Conservation (phyloP, 495 filamentous ascomycete genomes). For the Pyronema omphalodes region DNA sequence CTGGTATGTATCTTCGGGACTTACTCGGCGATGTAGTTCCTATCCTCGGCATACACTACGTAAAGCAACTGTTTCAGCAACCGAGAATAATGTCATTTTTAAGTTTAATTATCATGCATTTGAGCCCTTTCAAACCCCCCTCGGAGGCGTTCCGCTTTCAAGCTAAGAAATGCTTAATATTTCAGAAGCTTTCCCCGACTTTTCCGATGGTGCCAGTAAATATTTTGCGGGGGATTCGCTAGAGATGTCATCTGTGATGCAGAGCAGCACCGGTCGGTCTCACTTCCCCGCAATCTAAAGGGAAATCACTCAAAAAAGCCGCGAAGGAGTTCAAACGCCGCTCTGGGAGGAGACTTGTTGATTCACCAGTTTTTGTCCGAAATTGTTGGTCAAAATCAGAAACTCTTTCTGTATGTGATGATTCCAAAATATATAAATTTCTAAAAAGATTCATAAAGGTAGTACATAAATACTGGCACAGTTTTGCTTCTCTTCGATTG, state of each 20-base stretch:
- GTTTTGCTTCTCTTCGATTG: too few relatives aligned
- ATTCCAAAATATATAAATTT: too few relatives aligned
- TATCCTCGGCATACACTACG: constrained; percentile 9
- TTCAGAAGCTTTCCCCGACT: neutral
- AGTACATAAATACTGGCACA: too few relatives aligned
- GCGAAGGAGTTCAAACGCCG: constrained; percentile 74
- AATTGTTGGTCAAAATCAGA: neutral
- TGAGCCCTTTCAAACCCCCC: constrained; percentile 43
- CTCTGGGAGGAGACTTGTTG: constrained; percentile 35
- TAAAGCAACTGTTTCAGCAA: too few relatives aligned
- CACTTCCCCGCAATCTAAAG: constrained; percentile 48
- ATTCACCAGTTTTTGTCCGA: neutral
- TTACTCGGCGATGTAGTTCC: constrained; percentile 32
- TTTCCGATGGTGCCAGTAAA: neutral
- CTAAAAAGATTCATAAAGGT: too few relatives aligned
- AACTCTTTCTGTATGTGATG: neutral
- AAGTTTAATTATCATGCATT: constrained; percentile 17
- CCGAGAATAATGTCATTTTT: too few relatives aligned
- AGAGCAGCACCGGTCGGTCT: constrained; percentile 55
- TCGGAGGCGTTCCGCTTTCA: constrained; percentile 35
- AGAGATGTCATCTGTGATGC: constrained; percentile 64
- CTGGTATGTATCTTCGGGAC: constrained; percentile 61
- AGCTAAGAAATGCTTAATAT: neutral
- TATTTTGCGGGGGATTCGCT: constrained; percentile 35
- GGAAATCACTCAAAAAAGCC: constrained; percentile 63